Conservation (phyloP, 495 filamentous ascomycete species). For the Astrothelium subdiscretum region DNA sequence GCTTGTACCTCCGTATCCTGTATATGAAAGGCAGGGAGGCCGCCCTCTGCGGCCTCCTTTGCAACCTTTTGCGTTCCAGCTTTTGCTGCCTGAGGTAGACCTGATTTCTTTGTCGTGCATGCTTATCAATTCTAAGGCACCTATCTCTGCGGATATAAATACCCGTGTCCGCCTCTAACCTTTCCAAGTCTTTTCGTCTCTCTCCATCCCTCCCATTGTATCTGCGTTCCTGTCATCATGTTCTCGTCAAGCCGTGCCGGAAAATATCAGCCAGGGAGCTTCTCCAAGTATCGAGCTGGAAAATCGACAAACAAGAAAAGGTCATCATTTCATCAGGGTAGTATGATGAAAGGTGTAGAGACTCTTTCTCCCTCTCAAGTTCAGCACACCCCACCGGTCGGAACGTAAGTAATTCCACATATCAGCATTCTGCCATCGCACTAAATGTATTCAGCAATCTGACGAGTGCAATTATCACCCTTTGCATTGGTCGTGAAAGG, state of each 20-base stretch:
- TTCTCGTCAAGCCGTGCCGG: slow-evolving; percentile 22
- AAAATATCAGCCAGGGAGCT: slow-evolving; percentile 27
- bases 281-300: slow-evolving; percentile 26
- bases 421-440: background rate
- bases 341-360: slow-evolving; percentile 2
- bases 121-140: background rate
- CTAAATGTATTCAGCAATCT: slow-evolving; percentile 33
- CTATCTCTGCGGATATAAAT: background rate
- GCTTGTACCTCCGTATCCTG: background rate
- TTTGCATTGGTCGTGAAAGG: slow-evolving; percentile 64
- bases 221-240: slow-evolving; percentile 15
- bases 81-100: background rate
- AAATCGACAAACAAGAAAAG: slow-evolving; percentile 27
- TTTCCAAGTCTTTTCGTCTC: background rate
- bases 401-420: slow-evolving; percentile 13
- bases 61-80: background rate
- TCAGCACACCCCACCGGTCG: slow-evolving; percentile 13
- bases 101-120: background rate
- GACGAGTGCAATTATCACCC: slow-evolving; percentile 64
- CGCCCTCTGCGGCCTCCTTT: background rate
- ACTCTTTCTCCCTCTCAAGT: slow-evolving; percentile 11
- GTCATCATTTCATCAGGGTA: slow-evolving; percentile 7
- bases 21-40: background rate
- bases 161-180: background rate
- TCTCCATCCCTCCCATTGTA: background rate